Evolutionary conservation across 306 rosid genomes (phyloP), one percentile per base, ranked within the genome.

Genomic region (Gastrolobium bilobum): DNA sequence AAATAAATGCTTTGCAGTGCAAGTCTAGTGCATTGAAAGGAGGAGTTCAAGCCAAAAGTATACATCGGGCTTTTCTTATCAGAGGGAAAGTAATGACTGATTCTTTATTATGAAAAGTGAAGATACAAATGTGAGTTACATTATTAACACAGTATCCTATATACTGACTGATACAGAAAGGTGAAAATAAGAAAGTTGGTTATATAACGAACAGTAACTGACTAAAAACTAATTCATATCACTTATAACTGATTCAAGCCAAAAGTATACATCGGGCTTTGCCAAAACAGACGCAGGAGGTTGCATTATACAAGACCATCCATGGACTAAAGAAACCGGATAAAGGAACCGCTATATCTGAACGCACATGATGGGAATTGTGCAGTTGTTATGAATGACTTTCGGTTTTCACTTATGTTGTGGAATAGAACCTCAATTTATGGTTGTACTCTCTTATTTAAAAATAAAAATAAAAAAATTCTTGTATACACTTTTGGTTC

Each of bases 261-360:
- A 43, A 47, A 68, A 35, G 62, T 57, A 30, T 51, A 37, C 73
- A 61, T 71, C 39, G 31, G 7, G 46, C 79, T 76, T 57, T 58
- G 44, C 57, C 10, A 46, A 59, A 76, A 64, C 53, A 29, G 64
- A 34, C 34, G 43, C 70, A 58, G 34, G 43, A 68, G 26, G 43
- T 50, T 48, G 77, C 72, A 68, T 75, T 67, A 20, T 53, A 50
- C 60, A 43, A 73, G 1, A n/a, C 14, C 38, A 66, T 30, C 6
- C n/a, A 11, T 26, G 48, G 31, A 67, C 70, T 64, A 38, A 58
- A 57, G 51, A 57, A 73, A 80, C 26, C 26, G 10, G 4, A 39
- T 47, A 60, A 10, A 40, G n/a, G 50, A 71, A 42, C 61, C 30
- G 40, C 7, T 71, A 31, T 52, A 13, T 50, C 29, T 57, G 48